phyloP scores from a whole-genome alignment of 2,329 filamentous ascomycete species.

The Stemphylium lycopersici region DNA sequence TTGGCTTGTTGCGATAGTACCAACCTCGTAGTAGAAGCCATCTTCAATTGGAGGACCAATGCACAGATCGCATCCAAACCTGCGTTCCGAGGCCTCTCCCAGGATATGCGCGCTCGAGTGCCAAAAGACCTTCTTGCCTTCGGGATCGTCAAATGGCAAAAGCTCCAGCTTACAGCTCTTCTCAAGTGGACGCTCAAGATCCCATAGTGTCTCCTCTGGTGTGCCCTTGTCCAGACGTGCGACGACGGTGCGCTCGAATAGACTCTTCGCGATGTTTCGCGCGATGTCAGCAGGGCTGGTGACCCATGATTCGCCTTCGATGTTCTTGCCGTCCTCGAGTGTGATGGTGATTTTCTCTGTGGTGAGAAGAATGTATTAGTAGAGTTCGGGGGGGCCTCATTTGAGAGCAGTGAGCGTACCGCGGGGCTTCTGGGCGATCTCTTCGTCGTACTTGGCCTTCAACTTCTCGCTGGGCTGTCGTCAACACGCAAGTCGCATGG shows the following conservation, averaged over 20 bases:
- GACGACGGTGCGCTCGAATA: conserved; percentile 85
- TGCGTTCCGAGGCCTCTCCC: conserved; percentile 90
- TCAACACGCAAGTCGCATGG: conserved; percentile 16
- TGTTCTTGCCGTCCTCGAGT: conserved; percentile 72
- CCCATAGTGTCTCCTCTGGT: conserved; percentile 82
- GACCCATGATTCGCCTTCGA: conserved; percentile 83
- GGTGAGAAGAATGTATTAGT: conserved; percentile 21
- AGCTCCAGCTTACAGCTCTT: conserved; percentile 84
- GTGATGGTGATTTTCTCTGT: conserved; percentile 73
- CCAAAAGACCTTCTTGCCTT: conserved; percentile 96
- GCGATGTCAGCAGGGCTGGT: conserved; percentile 83
- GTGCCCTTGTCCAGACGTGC: conserved; percentile 78
- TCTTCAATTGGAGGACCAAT: conserved; percentile 91
- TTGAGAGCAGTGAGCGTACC: conserved; percentile 30
- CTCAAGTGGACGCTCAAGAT: conserved; percentile 88
- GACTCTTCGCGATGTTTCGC: conserved; percentile 81
- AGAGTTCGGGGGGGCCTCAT: neutral
- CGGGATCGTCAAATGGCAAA: conserved; percentile 75
- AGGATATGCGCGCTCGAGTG: conserved; percentile 94
- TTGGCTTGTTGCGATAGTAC: neutral
- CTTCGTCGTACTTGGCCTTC: conserved; percentile 81
- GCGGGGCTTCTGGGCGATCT: conserved; percentile 72
- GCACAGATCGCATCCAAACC: conserved; percentile 89
- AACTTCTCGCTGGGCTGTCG: conserved; percentile 66
- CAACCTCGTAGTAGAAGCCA: conserved; percentile 88